Evolutionary conservation across 495 filamentous ascomycete species (phyloP).

Genomic region (Cercophora newfieldiana): DNA sequence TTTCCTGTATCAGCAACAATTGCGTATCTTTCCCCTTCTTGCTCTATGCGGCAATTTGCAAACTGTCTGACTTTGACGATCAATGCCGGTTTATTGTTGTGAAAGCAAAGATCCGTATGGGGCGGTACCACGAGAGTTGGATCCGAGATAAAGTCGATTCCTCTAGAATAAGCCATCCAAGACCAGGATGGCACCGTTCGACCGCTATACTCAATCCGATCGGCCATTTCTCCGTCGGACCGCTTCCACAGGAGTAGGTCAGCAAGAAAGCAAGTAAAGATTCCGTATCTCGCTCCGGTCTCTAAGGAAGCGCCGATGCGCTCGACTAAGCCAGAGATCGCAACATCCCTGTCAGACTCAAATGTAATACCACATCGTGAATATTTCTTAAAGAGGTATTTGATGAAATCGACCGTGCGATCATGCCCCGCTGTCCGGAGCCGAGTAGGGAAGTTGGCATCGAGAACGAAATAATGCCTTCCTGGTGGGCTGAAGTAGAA

Average conservation of each 20-base stretch:
- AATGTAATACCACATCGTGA: conserved; percentile 9
- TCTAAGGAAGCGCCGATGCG: conserved; percentile 11
- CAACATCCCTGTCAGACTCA: conserved; percentile 16
- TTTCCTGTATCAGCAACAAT: too few relatives aligned
- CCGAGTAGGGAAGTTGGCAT: conserved; percentile 13
- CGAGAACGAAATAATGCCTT: conserved; percentile 18
- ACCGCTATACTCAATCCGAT: conserved; percentile 8
- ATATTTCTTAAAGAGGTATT: conserved; percentile 16
- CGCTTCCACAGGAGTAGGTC: conserved; percentile 17
- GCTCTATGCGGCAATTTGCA: too few relatives aligned
- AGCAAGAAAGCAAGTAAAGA: conserved; percentile 13
- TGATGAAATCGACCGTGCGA: conserved; percentile 12
- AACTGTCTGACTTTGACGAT: too few relatives aligned
- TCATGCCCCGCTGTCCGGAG: conserved; percentile 4
- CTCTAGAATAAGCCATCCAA: conserved; percentile 21
- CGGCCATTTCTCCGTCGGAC: neutral
- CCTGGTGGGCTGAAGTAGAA: conserved; percentile 4
- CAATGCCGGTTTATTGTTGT: too few relatives aligned
- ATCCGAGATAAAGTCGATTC: conserved; percentile 15
- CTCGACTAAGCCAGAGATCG: conserved; percentile 13
- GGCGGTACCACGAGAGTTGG: too few relatives aligned
- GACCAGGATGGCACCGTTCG: conserved; percentile 22
- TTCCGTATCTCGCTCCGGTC: conserved; percentile 15
- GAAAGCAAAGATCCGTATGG: too few relatives aligned
- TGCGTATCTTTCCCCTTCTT: too few relatives aligned